Percentiles rank a stretch among this genome's conserved stretches.
Conservation (phyloP, 768 basidiomycete species). For the Mycena galericulata region DNA sequence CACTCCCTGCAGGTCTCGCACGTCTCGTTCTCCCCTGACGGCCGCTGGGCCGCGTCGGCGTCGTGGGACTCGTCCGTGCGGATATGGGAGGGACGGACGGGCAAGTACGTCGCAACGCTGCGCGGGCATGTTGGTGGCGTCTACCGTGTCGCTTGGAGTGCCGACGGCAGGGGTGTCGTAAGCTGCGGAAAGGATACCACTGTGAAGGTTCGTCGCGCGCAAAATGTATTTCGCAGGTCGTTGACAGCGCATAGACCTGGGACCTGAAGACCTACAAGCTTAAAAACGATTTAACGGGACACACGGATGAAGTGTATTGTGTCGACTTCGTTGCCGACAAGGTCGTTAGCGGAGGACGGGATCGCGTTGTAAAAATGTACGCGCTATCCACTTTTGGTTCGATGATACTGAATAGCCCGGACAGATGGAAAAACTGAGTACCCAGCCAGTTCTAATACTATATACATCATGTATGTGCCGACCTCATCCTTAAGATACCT, state of each 20-base stretch:
- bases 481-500: neutral
- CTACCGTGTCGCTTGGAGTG: conserved; percentile 95
- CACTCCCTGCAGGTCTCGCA: conserved; percentile 96
- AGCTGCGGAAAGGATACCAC: conserved; percentile 98
- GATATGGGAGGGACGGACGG: conserved; percentile 88
- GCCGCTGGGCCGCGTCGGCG: conserved; percentile 90
- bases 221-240: neutral
- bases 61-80: conserved; percentile 93
- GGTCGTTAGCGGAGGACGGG: conserved; percentile 96
- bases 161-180: conserved; percentile 91
- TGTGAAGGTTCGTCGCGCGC: conserved; percentile 75
- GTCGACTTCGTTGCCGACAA: conserved; percentile 99
- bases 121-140: conserved; percentile 95
- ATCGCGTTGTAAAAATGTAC: conserved; percentile 93
- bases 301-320: conserved; percentile 98
- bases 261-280: conserved; percentile 97
- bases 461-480: neutral
- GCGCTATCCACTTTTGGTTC: conserved; percentile 38
- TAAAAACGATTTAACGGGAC: conserved; percentile 92
- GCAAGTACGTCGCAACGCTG: conserved; percentile 90
- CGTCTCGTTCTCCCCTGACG: conserved; percentile 95
- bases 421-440: conserved; percentile 24
- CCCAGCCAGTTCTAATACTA: neutral
- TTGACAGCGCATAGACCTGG: conserved; percentile 77
- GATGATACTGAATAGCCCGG: neutral